These are phyloP conservation scores for Isatis tinctoria DNA, from an alignment of 345 rosid species.

Conservation along the genomic window DNA sequence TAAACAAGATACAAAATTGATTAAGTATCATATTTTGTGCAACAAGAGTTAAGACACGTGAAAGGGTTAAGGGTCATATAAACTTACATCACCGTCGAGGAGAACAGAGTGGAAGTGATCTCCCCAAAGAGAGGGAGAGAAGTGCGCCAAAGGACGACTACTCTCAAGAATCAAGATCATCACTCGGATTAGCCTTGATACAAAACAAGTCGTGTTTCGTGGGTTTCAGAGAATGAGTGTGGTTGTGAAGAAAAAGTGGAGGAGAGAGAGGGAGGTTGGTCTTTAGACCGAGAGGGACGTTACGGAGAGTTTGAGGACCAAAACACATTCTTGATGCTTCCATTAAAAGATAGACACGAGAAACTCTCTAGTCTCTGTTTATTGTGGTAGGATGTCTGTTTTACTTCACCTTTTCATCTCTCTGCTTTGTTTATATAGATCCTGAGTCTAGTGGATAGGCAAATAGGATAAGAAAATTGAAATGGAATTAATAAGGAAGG, in stretches of 20 bases:
- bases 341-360: not conserved
- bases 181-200: not conserved
- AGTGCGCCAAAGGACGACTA: not conserved
- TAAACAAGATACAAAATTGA: not conserved
- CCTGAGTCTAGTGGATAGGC: too few relatives aligned
- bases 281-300: not conserved
- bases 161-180: constrained; percentile 21
- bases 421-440: too few relatives aligned
- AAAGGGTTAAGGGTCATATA: not conserved
- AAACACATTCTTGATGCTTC: not conserved
- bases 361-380: too few relatives aligned
- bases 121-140: constrained; percentile 15
- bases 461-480: too few relatives aligned
- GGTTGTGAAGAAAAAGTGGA: not conserved
- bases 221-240: not conserved
- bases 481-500: too few relatives aligned
- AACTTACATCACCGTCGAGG: not conserved
- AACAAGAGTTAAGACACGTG: not conserved
- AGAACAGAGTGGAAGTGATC: constrained; percentile 10
- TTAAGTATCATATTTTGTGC: not conserved
- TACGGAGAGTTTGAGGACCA: not conserved
- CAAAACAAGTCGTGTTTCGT: not conserved
- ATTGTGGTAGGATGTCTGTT: too few relatives aligned
- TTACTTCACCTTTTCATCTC: too few relatives aligned
- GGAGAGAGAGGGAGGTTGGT: not conserved